These are phyloP conservation scores for Pichia sp. DNA, from an alignment of 1,139 yeast species.

Conservation along the genomic window DNA sequence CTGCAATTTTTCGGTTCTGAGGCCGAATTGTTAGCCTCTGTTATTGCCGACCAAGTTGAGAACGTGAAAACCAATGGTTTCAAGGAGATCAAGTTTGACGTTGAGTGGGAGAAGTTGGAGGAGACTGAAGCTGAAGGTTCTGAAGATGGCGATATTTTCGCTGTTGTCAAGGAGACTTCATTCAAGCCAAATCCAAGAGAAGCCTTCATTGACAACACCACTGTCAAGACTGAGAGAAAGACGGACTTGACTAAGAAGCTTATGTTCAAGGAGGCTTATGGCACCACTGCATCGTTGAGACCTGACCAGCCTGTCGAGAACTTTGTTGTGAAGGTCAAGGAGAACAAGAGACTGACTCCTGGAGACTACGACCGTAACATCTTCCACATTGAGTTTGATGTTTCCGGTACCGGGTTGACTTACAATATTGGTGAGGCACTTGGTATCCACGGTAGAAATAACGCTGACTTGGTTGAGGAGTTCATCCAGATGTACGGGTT, in stretches of 20 bases:
- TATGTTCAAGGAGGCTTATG: conserved; percentile 78
- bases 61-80: conserved; percentile 49
- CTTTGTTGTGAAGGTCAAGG: conserved; percentile 85
- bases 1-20: conserved; percentile 79
- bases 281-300: conserved; percentile 54
- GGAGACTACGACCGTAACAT: conserved; percentile 85
- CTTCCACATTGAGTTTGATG: conserved; percentile 94
- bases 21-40: conserved; percentile 79
- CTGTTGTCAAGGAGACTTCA: conserved; percentile 49
- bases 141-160: conserved; percentile 18
- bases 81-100: conserved; percentile 39
- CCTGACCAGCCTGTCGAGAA: conserved; percentile 89
- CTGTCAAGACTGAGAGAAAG: conserved; percentile 34
- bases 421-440: conserved; percentile 96
- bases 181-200: conserved; percentile 57
- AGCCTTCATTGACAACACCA: conserved; percentile 40
- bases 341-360: conserved; percentile 92
- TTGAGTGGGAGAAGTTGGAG: conserved; percentile 39
- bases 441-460: conserved; percentile 91
- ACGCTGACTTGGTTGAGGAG: conserved; percentile 55
- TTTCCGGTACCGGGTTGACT: conserved; percentile 82
- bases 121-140: conserved; percentile 29
- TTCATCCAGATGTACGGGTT: conserved; percentile 68
- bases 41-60: conserved; percentile 64
- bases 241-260: conserved; percentile 65